Conservation (phyloP, 768 basidiomycete genomes). For the Glaciozyma antarctica region DNA sequence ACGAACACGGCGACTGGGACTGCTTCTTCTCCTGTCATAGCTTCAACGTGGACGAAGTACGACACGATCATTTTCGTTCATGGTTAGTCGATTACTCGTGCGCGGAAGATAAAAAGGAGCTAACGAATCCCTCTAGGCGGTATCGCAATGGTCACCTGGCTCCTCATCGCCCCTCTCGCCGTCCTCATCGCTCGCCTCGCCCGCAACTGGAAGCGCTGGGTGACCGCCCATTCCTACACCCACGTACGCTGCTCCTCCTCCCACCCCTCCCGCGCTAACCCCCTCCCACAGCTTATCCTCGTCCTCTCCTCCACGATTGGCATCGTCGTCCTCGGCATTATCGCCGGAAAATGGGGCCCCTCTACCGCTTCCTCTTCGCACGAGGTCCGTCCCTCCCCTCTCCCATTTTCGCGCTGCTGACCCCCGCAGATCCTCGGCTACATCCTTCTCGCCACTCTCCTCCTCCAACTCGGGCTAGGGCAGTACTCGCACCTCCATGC, state of each 20-base stretch:
- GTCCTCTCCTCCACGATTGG: neutral
- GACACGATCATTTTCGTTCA: constrained; percentile 8
- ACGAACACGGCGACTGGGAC: neutral
- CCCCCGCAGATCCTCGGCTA: constrained; percentile 1
- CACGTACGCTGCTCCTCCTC: neutral
- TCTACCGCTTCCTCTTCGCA: neutral
- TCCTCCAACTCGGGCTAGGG: constrained; percentile 5
- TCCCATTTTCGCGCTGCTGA: neutral
- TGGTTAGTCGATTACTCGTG: neutral
- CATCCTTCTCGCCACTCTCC: neutral
- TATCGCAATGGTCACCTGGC: constrained; percentile 11
- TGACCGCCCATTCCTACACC: constrained; percentile 6
- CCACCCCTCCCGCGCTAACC: neutral
- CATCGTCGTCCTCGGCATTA: neutral
- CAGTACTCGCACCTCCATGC: constrained; percentile 1
- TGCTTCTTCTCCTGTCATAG: neutral
- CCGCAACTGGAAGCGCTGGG: neutral
- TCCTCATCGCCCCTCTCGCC: constrained; percentile 8
- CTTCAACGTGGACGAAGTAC: neutral
- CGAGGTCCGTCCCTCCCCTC: constrained; percentile 3
- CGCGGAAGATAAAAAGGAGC: neutral
- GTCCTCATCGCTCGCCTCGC: constrained; percentile 10
- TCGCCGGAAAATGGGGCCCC: neutral
- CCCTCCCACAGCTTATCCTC: neutral
- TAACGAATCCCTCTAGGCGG: neutral